A percentile compares a stretch with the other conserved stretches of the same genome.
phyloP scores from a whole-genome alignment of 2,329 filamentous ascomycete species.

The Sclerotinia spermophila region DNA sequence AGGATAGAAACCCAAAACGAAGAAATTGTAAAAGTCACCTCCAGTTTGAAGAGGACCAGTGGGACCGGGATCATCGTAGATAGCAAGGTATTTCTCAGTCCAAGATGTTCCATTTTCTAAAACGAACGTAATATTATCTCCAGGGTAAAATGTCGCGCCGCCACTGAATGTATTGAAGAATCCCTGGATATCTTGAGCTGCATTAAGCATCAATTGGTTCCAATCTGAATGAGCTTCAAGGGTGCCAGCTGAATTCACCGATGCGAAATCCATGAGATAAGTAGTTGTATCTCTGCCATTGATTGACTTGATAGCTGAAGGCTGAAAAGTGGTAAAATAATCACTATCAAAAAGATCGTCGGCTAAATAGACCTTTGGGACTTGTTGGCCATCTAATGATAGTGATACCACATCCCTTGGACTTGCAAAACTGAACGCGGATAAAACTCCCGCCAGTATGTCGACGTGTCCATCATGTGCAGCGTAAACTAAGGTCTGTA shows the following conservation, averaged over 20 bases:
- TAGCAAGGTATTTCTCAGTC: slow-evolving; percentile 36
- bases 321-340: slow-evolving; percentile 23
- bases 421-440: slow-evolving; percentile 48
- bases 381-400: slow-evolving; percentile 50
- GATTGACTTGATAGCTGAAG: slow-evolving; percentile 49
- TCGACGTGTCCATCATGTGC: slow-evolving; percentile 63
- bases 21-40: slow-evolving; percentile 33
- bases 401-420: slow-evolving; percentile 53
- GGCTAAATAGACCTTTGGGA: slow-evolving; percentile 37
- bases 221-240: slow-evolving; percentile 41
- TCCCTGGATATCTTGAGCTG: slow-evolving; percentile 34
- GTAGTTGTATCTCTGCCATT: slow-evolving; percentile 50
- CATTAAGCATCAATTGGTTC: slow-evolving; percentile 34
- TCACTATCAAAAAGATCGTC: slow-evolving; percentile 37
- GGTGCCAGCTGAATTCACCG: slow-evolving; percentile 34
- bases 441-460: slow-evolving; percentile 49
- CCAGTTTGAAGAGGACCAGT: slow-evolving; percentile 33
- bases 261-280: slow-evolving; percentile 45
- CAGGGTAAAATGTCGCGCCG: slow-evolving; percentile 39
- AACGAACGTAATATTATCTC: slow-evolving; percentile 37
- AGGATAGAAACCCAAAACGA: slow-evolving; percentile 30
- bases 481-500: slow-evolving; percentile 47
- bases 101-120: slow-evolving; percentile 40
- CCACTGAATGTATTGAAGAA: slow-evolving; percentile 38
- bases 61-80: slow-evolving; percentile 30